Evolutionary conservation across 2,329 filamentous ascomycete genomes (phyloP).

Genomic region (Neoascochyta sp.): DNA sequence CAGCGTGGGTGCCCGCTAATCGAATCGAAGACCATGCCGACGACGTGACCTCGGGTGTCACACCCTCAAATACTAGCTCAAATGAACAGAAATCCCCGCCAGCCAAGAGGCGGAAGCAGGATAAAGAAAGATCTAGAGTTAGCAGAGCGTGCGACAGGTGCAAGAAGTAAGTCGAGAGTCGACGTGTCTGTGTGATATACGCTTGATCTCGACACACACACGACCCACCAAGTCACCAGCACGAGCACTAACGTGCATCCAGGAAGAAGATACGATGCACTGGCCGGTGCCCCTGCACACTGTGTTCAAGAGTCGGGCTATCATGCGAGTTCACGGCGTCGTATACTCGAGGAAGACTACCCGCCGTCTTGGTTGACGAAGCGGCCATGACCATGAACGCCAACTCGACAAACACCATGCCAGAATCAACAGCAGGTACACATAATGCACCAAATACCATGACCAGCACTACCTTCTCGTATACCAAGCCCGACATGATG

Average conservation of each 20-base stretch:
- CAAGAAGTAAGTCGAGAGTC: slow-evolving; percentile 41
- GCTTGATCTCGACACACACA: neutral
- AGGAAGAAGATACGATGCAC: slow-evolving; percentile 40
- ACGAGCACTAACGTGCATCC: slow-evolving; percentile 9
- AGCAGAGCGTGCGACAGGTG: slow-evolving; percentile 49
- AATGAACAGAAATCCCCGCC: slow-evolving; percentile 21
- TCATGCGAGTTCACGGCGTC: slow-evolving; percentile 50
- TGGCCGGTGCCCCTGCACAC: slow-evolving; percentile 34
- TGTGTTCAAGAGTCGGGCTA: slow-evolving; percentile 30
- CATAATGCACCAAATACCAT: slow-evolving; percentile 9
- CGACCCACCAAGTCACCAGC: slow-evolving; percentile 1
- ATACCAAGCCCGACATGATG: slow-evolving; percentile 10
- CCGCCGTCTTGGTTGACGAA: slow-evolving; percentile 39
- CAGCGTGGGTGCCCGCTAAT: slow-evolving; percentile 10
- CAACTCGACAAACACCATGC: slow-evolving; percentile 14
- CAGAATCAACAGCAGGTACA: slow-evolving; percentile 9
- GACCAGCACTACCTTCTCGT: slow-evolving; percentile 6
- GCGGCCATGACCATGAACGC: slow-evolving; percentile 20
- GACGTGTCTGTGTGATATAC: neutral
- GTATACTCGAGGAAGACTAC: slow-evolving; percentile 48
- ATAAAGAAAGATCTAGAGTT: slow-evolving; percentile 41
- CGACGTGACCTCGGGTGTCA: slow-evolving; percentile 9
- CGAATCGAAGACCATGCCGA: slow-evolving; percentile 6
- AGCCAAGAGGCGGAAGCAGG: slow-evolving; percentile 34
- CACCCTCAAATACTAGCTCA: slow-evolving; percentile 14